Evolutionary conservation across 2,329 filamentous ascomycete species (phyloP), one percentile per base, ranked within the genome.

Genomic region (Nigrospora osmanthi): DNA sequence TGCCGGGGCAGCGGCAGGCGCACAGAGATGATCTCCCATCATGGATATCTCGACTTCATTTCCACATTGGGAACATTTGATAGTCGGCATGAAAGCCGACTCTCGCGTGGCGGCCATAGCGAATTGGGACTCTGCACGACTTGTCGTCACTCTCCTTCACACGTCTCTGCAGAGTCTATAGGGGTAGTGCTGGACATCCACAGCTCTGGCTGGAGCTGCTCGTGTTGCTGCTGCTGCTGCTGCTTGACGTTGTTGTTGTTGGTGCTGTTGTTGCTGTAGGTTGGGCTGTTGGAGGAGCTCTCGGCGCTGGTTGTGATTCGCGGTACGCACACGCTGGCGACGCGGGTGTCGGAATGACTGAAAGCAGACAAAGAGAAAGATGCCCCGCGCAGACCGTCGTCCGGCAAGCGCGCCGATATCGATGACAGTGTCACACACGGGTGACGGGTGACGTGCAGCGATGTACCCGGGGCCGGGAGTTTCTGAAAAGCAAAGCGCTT

Each of bases 31-130:
- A 50, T 94, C 88, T 49, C 87, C 88, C 83, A 95, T 86, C 63
- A 83, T 72, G 35, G 85, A 84, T 54, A 95, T 93, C 59, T 90
- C 84, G 48, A 95, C 87, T 57, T 90, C 80, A 35, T 71, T 65
- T 35, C 81, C 79, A 61, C 89, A 95, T 68, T 76, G 81, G 43
- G 89, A 94, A 67, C 89, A 95, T 73, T 91, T 95, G 67, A 95
- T 87, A 19, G 82, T 82, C 58, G 89, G 87, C 70, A 93, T 72
- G 52, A 90, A 80, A 64, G 78, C 76, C 62, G 80, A 84, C 62
- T 81, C 76, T 59, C 81, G 73, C 55, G 71, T 71, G 50, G 53
- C 62, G 38, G 70, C 66, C 73, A 78, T 77, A 51, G 50, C 65
- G 58, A 54, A 56, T 61, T 49, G 48, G 47, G 48, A 49, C 48